Base-by-base conservation (phyloP, 2,329 filamentous ascomycete genomes). In the Zasmidium citrigriseum region DNA sequence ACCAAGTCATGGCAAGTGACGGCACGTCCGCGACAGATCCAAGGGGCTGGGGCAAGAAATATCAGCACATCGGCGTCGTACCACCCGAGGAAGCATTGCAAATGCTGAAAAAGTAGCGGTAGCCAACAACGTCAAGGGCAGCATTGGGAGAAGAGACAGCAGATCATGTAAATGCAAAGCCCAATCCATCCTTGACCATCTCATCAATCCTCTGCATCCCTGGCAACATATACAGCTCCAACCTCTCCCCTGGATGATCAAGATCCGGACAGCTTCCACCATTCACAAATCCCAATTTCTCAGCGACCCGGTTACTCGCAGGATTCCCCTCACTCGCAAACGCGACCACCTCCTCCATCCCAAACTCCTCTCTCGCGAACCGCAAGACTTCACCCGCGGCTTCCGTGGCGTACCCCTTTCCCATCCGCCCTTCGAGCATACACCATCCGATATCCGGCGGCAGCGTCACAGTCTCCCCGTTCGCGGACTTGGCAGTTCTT, bases 61-160 rank as follows among this genome's bases (percentile, higher is more conserved):
- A 65, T 48, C 55, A 63, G 53, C 69, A 72, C 59, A 49, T 71
- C 20, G 66, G 63, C 14, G 65, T 71, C 1, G 41, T 57, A 59
- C 41, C 46, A 4, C 62, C 68, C 12, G 57, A 59, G 7, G 24
- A 60, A 20, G 24, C 61, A 7, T 25, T 61, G 25, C 52, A 58
- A 50, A 58, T 50, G 62, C 25, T 18, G 50, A 57, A 52, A 57
- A 41, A 41, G 55, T 23, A 20, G 46, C 46, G 16, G 25, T 38
- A n/a, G n/a, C n/a, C n/a, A n/a, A n/a, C n/a, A n/a, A n/a, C n/a
- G n/a, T n/a, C n/a, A n/a, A n/a, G n/a, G n/a, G n/a, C n/a, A n/a
- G n/a, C n/a, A n/a, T n/a, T n/a, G n/a, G n/a, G n/a, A n/a, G 34
- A 41, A 41, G 34, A 41, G 34, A 41, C 14, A 41, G 34, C 34